Base-by-base conservation (phyloP, 2,329 filamentous ascomycete genomes). In the Tympanopsis confertula region DNA sequence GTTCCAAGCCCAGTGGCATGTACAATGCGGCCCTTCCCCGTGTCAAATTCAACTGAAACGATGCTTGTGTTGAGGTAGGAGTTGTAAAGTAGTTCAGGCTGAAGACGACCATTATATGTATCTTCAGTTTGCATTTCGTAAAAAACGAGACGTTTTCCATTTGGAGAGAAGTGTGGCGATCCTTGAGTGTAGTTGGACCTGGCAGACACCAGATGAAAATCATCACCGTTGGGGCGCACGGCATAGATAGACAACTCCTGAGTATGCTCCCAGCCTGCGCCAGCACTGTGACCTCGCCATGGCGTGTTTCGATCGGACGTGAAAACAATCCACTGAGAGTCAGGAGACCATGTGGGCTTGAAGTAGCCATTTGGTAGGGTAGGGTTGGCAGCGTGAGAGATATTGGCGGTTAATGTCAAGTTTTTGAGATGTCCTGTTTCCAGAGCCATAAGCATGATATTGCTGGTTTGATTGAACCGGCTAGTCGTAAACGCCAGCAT, bases 251-350 rank as follows among this genome's bases (percentile, higher is more conserved):
- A 57, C 3, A 65, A 48, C 15, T 51, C 48, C 40, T 63, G 61
- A 0, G 58, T 58, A 39, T 63, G 60, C 39, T 63, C 52, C 60
- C 61, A 62, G 20, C 61, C 47, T 10, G 22, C n/a, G 22, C 7
- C 7, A n/a, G n/a, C n/a, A 10, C 56, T 53, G 39, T 65, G 60
- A 1, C 62, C 61, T 3, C 50, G 51, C 61, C 59, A 65, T n/a
- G 48, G 45, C 1, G 61, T 63, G 37, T 63, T 63, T 19, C 56
- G 53, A 35, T 65, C 59, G 2, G 60, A 65, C 12, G 51, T 50
- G 38, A 65, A 63, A 3, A 50, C 55, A 38, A 64, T 48, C 56
- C 57, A 63, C 38, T 61, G 39, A 15, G 61, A 58, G 29, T 62
- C 51, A 1, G 62, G 59, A 1, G 58, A 62, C 59, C 59, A 63